Conservation (phyloP, 805 yeast genomes). For the Hanseniaspora clermontiae region DNA sequence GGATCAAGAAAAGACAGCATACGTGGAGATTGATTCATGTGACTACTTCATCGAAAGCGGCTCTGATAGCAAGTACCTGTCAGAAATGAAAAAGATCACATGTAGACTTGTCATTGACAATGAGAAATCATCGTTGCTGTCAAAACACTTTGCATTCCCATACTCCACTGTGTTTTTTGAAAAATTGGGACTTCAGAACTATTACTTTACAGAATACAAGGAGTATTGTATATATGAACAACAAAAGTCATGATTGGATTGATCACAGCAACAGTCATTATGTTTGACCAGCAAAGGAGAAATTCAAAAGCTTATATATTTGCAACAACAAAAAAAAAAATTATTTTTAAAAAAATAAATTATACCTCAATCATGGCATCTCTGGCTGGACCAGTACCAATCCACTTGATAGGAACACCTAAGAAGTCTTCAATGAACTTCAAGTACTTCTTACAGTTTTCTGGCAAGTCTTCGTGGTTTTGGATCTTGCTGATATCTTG, state of each 20-base stretch:
- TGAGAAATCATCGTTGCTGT: background rate
- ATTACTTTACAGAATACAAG: slow-evolving; percentile 32
- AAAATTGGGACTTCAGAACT: slow-evolving; percentile 11
- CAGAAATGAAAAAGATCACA: background rate
- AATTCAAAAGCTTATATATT: no score
- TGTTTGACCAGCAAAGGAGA: no score
- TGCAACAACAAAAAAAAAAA: no score
- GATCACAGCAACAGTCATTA: no score
- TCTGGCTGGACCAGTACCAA: slow-evolving; percentile 97
- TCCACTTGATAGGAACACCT: slow-evolving; percentile 83
- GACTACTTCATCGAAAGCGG: slow-evolving; percentile 57
- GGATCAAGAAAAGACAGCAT: slow-evolving; percentile 44
- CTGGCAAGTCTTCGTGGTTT: slow-evolving; percentile 68
- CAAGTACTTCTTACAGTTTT: slow-evolving; percentile 73
- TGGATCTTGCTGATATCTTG: slow-evolving; percentile 61
- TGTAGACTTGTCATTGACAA: slow-evolving; percentile 39
- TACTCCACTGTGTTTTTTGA: slow-evolving; percentile 22
- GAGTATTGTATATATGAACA: slow-evolving; percentile 39
- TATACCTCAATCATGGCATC: slow-evolving; percentile 71
- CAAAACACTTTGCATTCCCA: slow-evolving; percentile 42
- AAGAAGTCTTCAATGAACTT: slow-evolving; percentile 74
- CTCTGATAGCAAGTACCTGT: background rate
- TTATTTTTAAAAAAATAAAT: background rate
- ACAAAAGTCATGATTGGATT: background rate
- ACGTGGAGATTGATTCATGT: slow-evolving; percentile 40